Evolutionary conservation across 2,329 filamentous ascomycete genomes (phyloP).

Genomic region (Eutypa lata): DNA sequence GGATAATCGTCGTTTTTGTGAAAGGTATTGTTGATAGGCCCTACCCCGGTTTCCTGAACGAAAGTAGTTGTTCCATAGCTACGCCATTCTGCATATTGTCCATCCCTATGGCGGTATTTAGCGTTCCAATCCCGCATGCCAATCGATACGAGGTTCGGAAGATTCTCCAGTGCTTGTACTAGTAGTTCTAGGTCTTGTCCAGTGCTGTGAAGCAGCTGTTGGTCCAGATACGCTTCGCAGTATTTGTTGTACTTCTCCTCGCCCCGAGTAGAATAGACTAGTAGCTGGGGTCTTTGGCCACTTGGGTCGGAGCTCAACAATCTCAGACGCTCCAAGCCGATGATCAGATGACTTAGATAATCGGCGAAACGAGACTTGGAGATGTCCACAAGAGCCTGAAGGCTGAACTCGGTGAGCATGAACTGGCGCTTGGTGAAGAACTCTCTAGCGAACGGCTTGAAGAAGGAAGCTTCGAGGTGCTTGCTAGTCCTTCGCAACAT

Average conservation of each 20-base stretch:
- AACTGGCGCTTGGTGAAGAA: constrained; percentile 68
- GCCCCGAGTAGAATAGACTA: no score
- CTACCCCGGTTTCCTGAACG: constrained; percentile 25
- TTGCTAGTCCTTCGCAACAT: constrained; percentile 54
- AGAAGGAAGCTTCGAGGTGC: constrained; percentile 49
- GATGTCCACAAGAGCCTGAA: constrained; percentile 46
- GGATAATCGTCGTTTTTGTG: constrained; percentile 16
- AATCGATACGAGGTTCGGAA: no score
- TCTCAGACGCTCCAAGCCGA: constrained; percentile 36
- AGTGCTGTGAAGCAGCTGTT: no score
- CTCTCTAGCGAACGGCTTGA: constrained; percentile 54
- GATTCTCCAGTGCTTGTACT: no score
- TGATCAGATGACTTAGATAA: constrained; percentile 44
- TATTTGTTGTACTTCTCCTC: no score
- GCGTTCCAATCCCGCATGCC: no score
- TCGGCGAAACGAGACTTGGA: constrained; percentile 39
- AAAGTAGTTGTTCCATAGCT: constrained; percentile 51
- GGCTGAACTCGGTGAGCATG: constrained; percentile 56
- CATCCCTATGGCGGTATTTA: no score
- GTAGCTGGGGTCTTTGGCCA: background rate
- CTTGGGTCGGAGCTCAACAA: background rate
- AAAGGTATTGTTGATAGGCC: constrained; percentile 5
- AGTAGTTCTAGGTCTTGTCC: no score
- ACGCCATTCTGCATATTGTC: constrained; percentile 22
- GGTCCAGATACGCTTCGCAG: no score